Evolutionary conservation across 2,329 filamentous ascomycete genomes (phyloP).

Genomic region (Nectriaceae sp.): DNA sequence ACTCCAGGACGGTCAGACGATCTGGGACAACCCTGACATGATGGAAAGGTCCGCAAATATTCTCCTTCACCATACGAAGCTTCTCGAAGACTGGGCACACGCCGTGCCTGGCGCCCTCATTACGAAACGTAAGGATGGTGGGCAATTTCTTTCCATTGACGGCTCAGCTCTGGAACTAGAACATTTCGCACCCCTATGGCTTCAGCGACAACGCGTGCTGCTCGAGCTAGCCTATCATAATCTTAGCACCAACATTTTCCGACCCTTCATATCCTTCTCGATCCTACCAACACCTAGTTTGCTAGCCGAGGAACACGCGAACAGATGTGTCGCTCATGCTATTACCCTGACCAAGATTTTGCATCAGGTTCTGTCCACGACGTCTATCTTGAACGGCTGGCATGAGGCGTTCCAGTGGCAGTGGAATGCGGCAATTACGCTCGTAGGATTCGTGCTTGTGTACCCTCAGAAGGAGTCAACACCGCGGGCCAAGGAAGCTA

Average conservation of each 20-base stretch:
- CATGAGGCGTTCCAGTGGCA: conserved; percentile 28
- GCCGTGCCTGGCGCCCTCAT: conserved; percentile 39
- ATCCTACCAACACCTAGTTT: conserved; percentile 27
- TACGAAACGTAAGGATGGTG: conserved; percentile 31
- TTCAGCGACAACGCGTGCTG: conserved; percentile 41
- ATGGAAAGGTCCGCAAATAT: conserved; percentile 7
- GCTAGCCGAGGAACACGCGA: conserved; percentile 18
- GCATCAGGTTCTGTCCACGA: conserved; percentile 23
- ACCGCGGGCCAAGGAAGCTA: conserved; percentile 22
- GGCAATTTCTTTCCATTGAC: conserved; percentile 37
- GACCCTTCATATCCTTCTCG: conserved; percentile 41
- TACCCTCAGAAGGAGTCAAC: conserved; percentile 28
- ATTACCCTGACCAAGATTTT: conserved; percentile 24
- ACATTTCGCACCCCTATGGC: conserved; percentile 40
- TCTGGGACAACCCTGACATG: neutral
- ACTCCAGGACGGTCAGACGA: conserved; percentile 6
- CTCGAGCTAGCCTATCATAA: conserved; percentile 45
- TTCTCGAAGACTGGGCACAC: conserved; percentile 28
- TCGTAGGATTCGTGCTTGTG: conserved; percentile 35
- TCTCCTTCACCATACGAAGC: conserved; percentile 25
- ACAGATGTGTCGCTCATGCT: conserved; percentile 23
- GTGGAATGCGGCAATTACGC: conserved; percentile 33
- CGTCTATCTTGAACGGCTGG: conserved; percentile 27
- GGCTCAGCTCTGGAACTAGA: conserved; percentile 26
- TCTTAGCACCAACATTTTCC: conserved; percentile 37